Conservation (phyloP, 495 filamentous ascomycete genomes). For the Xylaria telfairii region DNA sequence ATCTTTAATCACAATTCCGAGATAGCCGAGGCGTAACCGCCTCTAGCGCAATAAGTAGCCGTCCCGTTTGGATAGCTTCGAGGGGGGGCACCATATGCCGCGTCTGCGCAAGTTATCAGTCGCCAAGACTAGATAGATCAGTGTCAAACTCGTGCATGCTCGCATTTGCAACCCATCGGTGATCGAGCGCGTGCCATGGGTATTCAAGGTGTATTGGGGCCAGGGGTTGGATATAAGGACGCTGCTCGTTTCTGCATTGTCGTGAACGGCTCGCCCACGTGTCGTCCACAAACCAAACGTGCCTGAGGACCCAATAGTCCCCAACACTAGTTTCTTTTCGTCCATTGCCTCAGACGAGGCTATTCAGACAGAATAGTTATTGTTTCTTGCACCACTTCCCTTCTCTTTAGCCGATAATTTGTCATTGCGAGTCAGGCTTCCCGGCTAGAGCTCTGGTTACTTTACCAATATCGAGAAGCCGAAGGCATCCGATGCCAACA, state of each 20-base stretch:
- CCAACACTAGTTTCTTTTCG: neutral
- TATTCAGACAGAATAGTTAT: neutral
- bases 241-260: constrained; percentile 3
- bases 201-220: neutral
- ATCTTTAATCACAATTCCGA: constrained; percentile 22
- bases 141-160: constrained; percentile 7
- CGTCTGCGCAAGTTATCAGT: constrained; percentile 13
- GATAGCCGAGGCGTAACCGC: constrained; percentile 22
- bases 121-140: constrained; percentile 16
- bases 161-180: constrained; percentile 10
- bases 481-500: constrained; percentile 19
- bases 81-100: neutral
- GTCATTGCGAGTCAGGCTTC: neutral
- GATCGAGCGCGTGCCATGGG: constrained; percentile 2
- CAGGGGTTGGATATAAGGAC: constrained; percentile 17
- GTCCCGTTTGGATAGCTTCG: neutral
- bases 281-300: neutral
- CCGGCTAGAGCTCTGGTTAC: constrained; percentile 1
- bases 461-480: neutral
- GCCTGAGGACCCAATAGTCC: neutral
- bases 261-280: neutral
- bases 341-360: neutral
- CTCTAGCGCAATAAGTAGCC: constrained; percentile 19
- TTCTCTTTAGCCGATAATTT: neutral
- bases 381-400: neutral